Base-by-base conservation (phyloP, 257 asterid species). In the Solanum clarkiae region DNA sequence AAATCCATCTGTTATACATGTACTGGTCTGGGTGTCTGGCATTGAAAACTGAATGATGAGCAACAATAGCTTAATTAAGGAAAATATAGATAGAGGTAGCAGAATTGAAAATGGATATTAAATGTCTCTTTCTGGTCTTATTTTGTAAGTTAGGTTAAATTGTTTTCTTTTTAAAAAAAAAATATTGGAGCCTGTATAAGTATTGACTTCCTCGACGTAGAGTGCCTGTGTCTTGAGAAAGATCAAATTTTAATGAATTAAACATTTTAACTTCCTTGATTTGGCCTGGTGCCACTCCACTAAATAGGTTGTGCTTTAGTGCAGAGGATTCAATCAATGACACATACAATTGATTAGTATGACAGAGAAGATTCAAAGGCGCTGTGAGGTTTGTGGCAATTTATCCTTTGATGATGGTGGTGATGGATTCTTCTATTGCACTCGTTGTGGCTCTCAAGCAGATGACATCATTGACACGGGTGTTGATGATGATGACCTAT, bases 391-490 rank as follows among this genome's bases (percentile, higher is more conserved):
- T 1, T 95, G 98, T 84, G 92, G 91, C 83, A 49, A 29, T 71
- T 47, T 42, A 13, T 90, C 56, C 49, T 92, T 92, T 60, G 77
- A 22, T 56, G 85, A 86, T 14, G 88, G 89, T 24, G 95, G 87
- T 13, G 95, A 93, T 81, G 97, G 98, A 56, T 90, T 80, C 88
- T 93, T 85, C 83, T 91, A 91, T 57, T 93, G 98, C 80, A 84
- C 60, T 26, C 62, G 80, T 32, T 95, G 97, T 85, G 85, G 86
- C 86, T 86, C 94, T 26, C 94, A 88, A 87, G 98, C 93, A 0
- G 93, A 90, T 29, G 97, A 88, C 80, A 84, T 91, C 36, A 14
- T 91, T 40, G 93, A 93, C 65, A 89, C 90, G 4, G 93, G 88
- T 2, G 80, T 87, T 7, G 97, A 91, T 9, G 98, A 90, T 0